phyloP scores from a whole-genome alignment of 1,284 basidiomycete species.

The Boletus holoroseus region DNA sequence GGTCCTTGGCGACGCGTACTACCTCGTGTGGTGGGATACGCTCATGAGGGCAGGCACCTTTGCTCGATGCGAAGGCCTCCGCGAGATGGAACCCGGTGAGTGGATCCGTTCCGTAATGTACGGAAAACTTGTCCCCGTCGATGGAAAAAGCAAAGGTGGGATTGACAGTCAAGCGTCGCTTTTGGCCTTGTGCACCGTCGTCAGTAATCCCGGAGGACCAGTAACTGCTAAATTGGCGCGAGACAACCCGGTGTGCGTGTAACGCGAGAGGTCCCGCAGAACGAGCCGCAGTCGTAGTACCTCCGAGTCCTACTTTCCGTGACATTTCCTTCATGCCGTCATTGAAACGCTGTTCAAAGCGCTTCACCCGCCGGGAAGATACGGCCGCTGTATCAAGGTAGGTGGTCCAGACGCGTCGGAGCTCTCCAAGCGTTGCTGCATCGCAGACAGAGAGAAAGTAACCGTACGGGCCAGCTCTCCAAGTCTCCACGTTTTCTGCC shows the following conservation, averaged over 20 bases:
- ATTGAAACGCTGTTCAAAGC: slow-evolving; percentile 17
- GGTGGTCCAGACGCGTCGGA: slow-evolving; percentile 41
- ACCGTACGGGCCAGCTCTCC: slow-evolving; percentile 42
- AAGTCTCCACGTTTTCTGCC: slow-evolving; percentile 36
- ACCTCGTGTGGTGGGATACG: slow-evolving; percentile 6
- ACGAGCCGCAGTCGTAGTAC: slow-evolving; percentile 23
- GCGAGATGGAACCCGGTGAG: slow-evolving; percentile 45
- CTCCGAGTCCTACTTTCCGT: not conserved
- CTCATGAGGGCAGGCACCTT: not conserved
- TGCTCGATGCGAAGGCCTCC: slow-evolving; percentile 28
- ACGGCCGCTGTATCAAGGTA: slow-evolving; percentile 29
- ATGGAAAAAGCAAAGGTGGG: slow-evolving; percentile 45
- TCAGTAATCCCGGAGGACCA: slow-evolving; percentile 44
- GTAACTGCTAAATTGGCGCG: slow-evolving; percentile 32
- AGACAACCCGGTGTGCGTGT: slow-evolving; percentile 12
- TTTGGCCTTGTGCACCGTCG: slow-evolving; percentile 10
- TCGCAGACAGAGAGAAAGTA: slow-evolving; percentile 36
- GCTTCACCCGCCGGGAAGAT: slow-evolving; percentile 15
- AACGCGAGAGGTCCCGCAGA: slow-evolving; percentile 38
- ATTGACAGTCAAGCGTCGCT: slow-evolving; percentile 35
- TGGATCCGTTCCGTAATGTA: slow-evolving; percentile 47
- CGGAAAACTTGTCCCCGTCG: slow-evolving; percentile 39
- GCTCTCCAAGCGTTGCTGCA: slow-evolving; percentile 37
- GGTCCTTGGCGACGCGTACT: slow-evolving; percentile 15
- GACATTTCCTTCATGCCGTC: slow-evolving; percentile 11